These are phyloP conservation scores for Cryptosporidium xiaoi DNA, from an alignment of 169 alveolate genomes.

Conservation along the genomic window DNA sequence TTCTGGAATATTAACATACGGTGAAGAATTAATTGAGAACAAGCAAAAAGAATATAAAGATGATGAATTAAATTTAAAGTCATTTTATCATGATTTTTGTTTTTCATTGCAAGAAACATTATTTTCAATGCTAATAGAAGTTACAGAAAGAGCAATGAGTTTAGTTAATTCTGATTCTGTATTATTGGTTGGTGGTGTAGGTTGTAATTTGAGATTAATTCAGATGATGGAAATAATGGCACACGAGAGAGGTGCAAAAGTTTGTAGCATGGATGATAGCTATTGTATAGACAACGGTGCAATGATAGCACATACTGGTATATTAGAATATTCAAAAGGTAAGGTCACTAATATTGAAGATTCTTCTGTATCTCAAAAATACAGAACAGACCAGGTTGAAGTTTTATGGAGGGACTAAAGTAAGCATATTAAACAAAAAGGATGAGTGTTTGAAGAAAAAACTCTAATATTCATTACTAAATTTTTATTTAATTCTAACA, in stretches of 20 bases:
- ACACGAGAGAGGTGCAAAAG: constrained; percentile 92
- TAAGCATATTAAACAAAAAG: neutral
- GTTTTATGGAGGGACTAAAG: constrained; percentile 88
- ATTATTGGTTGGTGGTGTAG: constrained; percentile 99
- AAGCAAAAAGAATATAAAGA: constrained; percentile 78
- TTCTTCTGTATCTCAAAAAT: constrained; percentile 90
- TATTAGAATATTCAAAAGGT: constrained; percentile 83
- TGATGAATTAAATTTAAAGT: constrained; percentile 72
- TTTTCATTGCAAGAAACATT: constrained; percentile 95
- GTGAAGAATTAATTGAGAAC: constrained; percentile 48
- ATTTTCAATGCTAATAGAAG: constrained; percentile 97
- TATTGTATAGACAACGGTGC: constrained; percentile 99
- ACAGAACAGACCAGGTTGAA: constrained; percentile 94
- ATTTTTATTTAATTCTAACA: too few species aligned
- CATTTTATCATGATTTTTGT: constrained; percentile 90
- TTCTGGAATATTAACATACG: constrained; percentile 74
- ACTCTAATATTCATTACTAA: too few species aligned
- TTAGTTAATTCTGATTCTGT: constrained; percentile 94
- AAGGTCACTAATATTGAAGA: constrained; percentile 82
- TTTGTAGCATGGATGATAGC: constrained; percentile 98
- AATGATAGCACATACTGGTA: constrained; percentile 97
- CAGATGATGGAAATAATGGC: constrained; percentile 96
- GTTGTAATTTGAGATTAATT: constrained; percentile 95
- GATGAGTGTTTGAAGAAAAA: too few species aligned
- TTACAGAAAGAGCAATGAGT: constrained; percentile 99